Evolutionary conservation across 2,329 filamentous ascomycete species (phyloP), one percentile per base, ranked within the genome.

Genomic region (Trichophyton rubrum): DNA sequence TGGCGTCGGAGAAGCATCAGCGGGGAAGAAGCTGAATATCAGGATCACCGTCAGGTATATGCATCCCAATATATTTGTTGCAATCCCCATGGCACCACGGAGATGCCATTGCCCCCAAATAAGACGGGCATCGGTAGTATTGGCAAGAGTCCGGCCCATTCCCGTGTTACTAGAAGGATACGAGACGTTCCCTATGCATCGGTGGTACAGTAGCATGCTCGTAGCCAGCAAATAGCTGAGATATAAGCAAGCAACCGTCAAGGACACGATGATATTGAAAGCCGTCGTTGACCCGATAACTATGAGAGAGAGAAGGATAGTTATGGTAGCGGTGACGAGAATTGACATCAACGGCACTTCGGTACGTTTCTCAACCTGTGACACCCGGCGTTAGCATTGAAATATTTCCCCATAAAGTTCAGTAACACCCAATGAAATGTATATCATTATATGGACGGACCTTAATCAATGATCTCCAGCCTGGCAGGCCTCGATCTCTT

Each of bases 261-360:
- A 72, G 1, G 78, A 81, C n/a, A 79, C 74, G 63, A 82, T 76
- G 60, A 77, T 79, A 65, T 81, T 79, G 68, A 82, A 80, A 3
- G 79, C 80, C 5, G 75, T 73, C 1, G 73, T 69, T n/a, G 75
- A 80, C 43, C 77, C 79, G 60, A 81, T 76, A 68, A 79, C 80
- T 71, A 81, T 80, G 60, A 80, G 70, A 5, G 64, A 68, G 13
- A 74, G 70, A 7, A 79, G 67, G 8, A 70, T 66, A 35, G 68
- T 68, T 56, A 74, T 68, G n/a, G 67, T 63, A 2, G 69, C 67
- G 13, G 69, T 72, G 17, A 70, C 65, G 15, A 69, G 62, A 30
- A 74, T 68, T 3, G 77, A 67, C 61, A 73, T 74, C 40, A 77
- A 66, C 0, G 77, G 78, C 38, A 79, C 72, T 60, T 75, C 70